Evolutionary conservation across 2,329 filamentous ascomycete species (phyloP), one percentile per base, ranked within the genome.

Genomic region (Penicillium vulpinum): DNA sequence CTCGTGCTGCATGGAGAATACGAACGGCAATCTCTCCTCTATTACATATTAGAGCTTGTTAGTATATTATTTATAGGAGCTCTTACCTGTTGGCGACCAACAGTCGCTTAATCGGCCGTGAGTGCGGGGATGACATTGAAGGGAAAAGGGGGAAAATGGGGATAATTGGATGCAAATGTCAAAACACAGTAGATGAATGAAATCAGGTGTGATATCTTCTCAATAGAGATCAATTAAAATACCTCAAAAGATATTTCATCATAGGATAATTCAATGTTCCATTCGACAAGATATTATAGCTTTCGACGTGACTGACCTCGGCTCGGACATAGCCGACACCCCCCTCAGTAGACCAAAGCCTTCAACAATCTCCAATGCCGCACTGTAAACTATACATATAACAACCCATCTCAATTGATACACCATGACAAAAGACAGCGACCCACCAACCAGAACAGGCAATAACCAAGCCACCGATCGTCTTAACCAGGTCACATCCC

Each of bases 1-100:
- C 85, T 39, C 83, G 77, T n/a, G 82, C 83, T 54, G 85, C 79
- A 29, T 81, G 79, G 33, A 87, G 74, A 46, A 88, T 85, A 13
- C 85, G 79, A 2, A 83, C 80, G 52, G 85, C 85, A 50, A 88
- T 87, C 69, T 88, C 86, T 54, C 85, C 86, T 74, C 84, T 85
- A 51, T 31, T 24, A 45, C n/a, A 26, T 54, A 10, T 48, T 22
- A 47, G 4, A 43, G 41, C 15, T 13, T 33, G 9, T 18, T 40
- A 36, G 13, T 50, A 55, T 51, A 57, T 24, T 40, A 10, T 7
- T 13, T 31, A 7, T 8, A 13, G 28, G 21, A 49, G 35, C 38
- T 40, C 51, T 21, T 67, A 81, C 81, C 80, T 80, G 62, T 85
- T 85, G 18, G 81, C 79, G 48, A 85, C 68, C 6, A 85, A 74